Evolutionary conservation across 2,329 filamentous ascomycete genomes (phyloP).

Genomic region (Escovopsis sp.): DNA sequence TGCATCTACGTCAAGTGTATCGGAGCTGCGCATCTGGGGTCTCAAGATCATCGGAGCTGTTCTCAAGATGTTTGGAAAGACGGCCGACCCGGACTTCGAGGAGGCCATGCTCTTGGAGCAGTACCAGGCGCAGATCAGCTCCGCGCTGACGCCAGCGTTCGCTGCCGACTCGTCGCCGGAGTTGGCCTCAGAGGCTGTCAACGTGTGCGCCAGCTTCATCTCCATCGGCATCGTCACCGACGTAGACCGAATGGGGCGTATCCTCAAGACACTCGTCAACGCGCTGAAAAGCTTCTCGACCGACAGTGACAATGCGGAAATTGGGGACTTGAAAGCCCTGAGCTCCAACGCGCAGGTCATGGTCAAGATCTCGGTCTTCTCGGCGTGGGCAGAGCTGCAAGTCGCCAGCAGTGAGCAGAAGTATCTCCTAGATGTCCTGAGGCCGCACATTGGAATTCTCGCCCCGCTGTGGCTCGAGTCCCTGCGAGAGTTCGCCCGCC

Average conservation of each 20-base stretch:
- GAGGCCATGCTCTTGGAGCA: conserved; percentile 93
- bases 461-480: conserved; percentile 92
- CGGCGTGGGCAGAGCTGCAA: conserved; percentile 92
- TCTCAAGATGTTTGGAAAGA: conserved; percentile 89
- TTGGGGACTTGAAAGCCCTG: conserved; percentile 82
- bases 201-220: conserved; percentile 96
- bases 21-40: conserved; percentile 79
- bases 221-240: conserved; percentile 95
- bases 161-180: conserved; percentile 92
- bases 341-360: conserved; percentile 95
- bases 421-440: conserved; percentile 76
- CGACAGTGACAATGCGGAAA: conserved; percentile 66
- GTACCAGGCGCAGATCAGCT: conserved; percentile 96
- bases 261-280: conserved; percentile 80
- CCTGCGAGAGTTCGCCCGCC: conserved; percentile 77
- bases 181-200: conserved; percentile 86
- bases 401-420: conserved; percentile 86
- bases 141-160: conserved; percentile 89
- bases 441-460: conserved; percentile 75
- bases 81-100: conserved; percentile 91
- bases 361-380: conserved; percentile 95
- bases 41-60: conserved; percentile 88
- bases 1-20: conserved; percentile 82
- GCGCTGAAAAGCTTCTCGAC: conserved; percentile 84
- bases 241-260: conserved; percentile 95